These are phyloP conservation scores for Collybiopsis luxurians DNA, from an alignment of 768 basidiomycete species.

Conservation along the genomic window DNA sequence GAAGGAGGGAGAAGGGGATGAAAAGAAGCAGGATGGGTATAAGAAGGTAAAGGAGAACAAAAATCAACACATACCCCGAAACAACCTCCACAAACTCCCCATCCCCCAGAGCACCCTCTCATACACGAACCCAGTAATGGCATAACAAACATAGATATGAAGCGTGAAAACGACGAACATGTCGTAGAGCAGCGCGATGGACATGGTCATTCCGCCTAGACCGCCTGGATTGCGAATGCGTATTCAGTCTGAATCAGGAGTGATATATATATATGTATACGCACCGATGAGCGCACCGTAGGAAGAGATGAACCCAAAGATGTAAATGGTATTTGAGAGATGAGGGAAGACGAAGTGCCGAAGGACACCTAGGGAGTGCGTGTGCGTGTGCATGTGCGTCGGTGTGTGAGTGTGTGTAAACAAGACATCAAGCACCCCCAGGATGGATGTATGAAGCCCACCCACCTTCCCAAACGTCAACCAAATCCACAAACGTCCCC, in stretches of 20 bases:
- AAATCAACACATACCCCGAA: constrained; percentile 59
- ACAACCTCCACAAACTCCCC: constrained; percentile 82
- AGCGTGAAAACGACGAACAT: constrained; percentile 61
- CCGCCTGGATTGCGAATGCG: constrained; percentile 22
- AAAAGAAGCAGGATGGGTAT: too few species aligned
- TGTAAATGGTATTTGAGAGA: constrained; percentile 26
- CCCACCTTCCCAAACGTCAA: constrained; percentile 77
- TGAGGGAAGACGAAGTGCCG: constrained; percentile 21
- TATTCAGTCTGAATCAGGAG: too few species aligned
- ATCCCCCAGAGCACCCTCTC: constrained; percentile 53
- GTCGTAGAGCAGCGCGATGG: constrained; percentile 66
- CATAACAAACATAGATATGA: constrained; percentile 72
- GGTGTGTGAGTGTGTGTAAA: not conserved
- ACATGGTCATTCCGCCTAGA: constrained; percentile 54
- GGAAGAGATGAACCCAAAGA: constrained; percentile 32
- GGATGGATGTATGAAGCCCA: too few species aligned
- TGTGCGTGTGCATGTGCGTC: not conserved
- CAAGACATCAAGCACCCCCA: too few species aligned
- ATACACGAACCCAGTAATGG: constrained; percentile 60
- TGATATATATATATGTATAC: not conserved
- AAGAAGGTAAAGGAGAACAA: too few species aligned
- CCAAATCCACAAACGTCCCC: constrained; percentile 62
- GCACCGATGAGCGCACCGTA: constrained; percentile 11
- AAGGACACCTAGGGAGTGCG: constrained; percentile 19
- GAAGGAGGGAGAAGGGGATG: not conserved